These are phyloP conservation scores for Stachybotrys elegans DNA, from an alignment of 2,329 filamentous ascomycete genomes.

Conservation along the genomic window DNA sequence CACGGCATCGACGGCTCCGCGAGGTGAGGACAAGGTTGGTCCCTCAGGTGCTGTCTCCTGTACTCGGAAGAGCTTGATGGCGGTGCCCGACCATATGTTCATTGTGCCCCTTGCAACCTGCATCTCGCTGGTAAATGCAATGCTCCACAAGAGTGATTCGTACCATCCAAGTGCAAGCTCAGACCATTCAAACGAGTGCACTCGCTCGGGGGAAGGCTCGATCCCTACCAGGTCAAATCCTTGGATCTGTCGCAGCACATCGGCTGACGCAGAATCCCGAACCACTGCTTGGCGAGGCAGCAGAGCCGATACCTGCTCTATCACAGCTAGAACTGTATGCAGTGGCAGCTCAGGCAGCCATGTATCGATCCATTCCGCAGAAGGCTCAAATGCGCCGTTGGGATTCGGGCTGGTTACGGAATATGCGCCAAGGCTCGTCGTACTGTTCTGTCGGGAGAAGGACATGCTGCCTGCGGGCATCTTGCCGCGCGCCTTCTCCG, in stretches of 20 bases:
- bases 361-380: slow-evolving; percentile 79
- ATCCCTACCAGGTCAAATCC: slow-evolving; percentile 63
- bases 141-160: slow-evolving; percentile 87
- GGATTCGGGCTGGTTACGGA: slow-evolving; percentile 52
- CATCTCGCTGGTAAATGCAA: slow-evolving; percentile 89
- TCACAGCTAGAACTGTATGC: slow-evolving; percentile 76
- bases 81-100: slow-evolving; percentile 90
- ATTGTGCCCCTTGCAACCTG: slow-evolving; percentile 79
- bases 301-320: slow-evolving; percentile 58
- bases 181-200: slow-evolving; percentile 94
- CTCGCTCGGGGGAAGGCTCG: slow-evolving; percentile 67
- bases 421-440: slow-evolving; percentile 68
- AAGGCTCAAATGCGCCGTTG: slow-evolving; percentile 67
- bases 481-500: slow-evolving; percentile 93
- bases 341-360: slow-evolving; percentile 91
- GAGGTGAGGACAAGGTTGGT: slow-evolving; percentile 75
- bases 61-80: slow-evolving; percentile 82
- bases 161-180: slow-evolving; percentile 90
- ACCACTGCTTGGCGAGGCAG: slow-evolving; percentile 47
- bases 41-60: slow-evolving; percentile 78
- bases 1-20: slow-evolving; percentile 88
- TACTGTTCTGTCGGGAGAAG: slow-evolving; percentile 88
- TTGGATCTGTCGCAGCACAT: slow-evolving; percentile 50
- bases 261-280: slow-evolving; percentile 36
- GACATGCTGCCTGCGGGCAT: slow-evolving; percentile 78